Percentiles rank a stretch among this genome's conserved stretches.
Conservation (phyloP, 352 stramenopile species). For the Phytophthora megakarya region DNA sequence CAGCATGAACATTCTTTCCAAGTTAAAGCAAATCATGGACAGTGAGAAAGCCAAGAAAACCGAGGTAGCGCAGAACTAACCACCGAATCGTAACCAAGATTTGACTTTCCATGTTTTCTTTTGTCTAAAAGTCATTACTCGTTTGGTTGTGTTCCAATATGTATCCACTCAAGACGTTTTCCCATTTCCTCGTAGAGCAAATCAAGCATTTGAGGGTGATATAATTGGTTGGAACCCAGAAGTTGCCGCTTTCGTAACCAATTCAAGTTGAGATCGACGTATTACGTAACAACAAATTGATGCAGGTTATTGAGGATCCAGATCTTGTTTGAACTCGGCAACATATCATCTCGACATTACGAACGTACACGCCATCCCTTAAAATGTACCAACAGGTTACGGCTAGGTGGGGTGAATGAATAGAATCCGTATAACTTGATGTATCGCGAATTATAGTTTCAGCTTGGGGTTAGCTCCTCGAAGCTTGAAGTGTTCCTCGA, state of each 20-base stretch:
- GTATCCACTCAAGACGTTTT: neutral
- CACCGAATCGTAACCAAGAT: too few relatives aligned
- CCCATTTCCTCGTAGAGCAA: conserved; percentile 23
- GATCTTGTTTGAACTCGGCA: conserved; percentile 24
- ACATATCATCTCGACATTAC: conserved; percentile 43
- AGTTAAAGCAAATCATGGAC: neutral
- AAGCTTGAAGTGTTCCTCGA: conserved; percentile 33
- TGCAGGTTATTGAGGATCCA: conserved; percentile 29
- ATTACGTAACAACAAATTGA: conserved; percentile 49
- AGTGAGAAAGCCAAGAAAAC: neutral
- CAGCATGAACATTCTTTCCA: neutral
- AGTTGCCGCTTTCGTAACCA: conserved; percentile 31
- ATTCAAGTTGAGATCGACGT: conserved; percentile 32
- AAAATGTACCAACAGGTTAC: conserved; percentile 55
- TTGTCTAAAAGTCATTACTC: too few relatives aligned
- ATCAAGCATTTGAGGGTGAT: conserved; percentile 19
- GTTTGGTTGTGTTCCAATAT: too few relatives aligned
- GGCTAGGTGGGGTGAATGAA: conserved; percentile 41
- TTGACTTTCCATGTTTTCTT: too few relatives aligned
- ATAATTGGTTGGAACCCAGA: conserved; percentile 12
- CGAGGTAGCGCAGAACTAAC: neutral
- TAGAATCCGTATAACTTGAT: conserved; percentile 24
- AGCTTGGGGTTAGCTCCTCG: conserved; percentile 37
- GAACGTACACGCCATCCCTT: conserved; percentile 49
- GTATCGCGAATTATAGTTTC: conserved; percentile 15